phyloP scores from a whole-genome alignment of 2,329 filamentous ascomycete species.

The Aspergillus candidus region DNA sequence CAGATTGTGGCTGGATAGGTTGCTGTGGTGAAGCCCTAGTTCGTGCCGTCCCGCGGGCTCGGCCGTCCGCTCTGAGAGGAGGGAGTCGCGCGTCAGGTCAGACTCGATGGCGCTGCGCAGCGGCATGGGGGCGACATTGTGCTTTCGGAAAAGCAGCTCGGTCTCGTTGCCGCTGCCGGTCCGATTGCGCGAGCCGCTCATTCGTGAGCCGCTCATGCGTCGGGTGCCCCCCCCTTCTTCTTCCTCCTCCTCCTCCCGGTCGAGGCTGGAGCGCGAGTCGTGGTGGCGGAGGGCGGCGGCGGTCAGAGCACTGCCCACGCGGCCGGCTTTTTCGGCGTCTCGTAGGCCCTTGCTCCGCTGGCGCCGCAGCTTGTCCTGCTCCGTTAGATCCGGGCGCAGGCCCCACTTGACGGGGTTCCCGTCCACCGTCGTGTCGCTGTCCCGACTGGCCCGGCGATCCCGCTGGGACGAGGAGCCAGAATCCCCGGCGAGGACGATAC shows the following conservation, averaged over 20 bases:
- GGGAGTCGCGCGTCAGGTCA: slow-evolving; percentile 80
- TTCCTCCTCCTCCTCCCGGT: slow-evolving; percentile 29
- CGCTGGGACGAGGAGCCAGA: slow-evolving; percentile 45
- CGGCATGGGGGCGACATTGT: slow-evolving; percentile 74
- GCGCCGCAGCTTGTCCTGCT: slow-evolving; percentile 48
- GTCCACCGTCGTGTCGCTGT: slow-evolving; percentile 43
- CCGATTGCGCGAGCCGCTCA: slow-evolving; percentile 20
- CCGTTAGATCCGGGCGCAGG: slow-evolving; percentile 43
- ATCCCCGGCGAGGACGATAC: slow-evolving; percentile 51
- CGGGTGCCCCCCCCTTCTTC: slow-evolving; percentile 37
- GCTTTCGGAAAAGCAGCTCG: slow-evolving; percentile 48
- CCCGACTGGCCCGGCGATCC: slow-evolving; percentile 49
- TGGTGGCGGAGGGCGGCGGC: slow-evolving; percentile 59
- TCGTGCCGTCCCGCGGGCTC: slow-evolving; percentile 54
- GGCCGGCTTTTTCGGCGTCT: slow-evolving; percentile 51
- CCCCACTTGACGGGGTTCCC: slow-evolving; percentile 39
- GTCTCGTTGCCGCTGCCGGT: slow-evolving; percentile 49
- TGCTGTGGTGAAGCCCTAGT: slow-evolving; percentile 62
- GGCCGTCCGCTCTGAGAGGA: slow-evolving; percentile 74
- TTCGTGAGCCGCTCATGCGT: slow-evolving; percentile 12
- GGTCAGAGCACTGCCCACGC: slow-evolving; percentile 54
- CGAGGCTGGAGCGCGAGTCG: slow-evolving; percentile 56
- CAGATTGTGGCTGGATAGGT: slow-evolving; percentile 48
- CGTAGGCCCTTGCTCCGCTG: slow-evolving; percentile 51
- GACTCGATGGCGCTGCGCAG: slow-evolving; percentile 81